Base-by-base conservation (phyloP, 2,329 filamentous ascomycete genomes). In the Dothistroma pini region DNA sequence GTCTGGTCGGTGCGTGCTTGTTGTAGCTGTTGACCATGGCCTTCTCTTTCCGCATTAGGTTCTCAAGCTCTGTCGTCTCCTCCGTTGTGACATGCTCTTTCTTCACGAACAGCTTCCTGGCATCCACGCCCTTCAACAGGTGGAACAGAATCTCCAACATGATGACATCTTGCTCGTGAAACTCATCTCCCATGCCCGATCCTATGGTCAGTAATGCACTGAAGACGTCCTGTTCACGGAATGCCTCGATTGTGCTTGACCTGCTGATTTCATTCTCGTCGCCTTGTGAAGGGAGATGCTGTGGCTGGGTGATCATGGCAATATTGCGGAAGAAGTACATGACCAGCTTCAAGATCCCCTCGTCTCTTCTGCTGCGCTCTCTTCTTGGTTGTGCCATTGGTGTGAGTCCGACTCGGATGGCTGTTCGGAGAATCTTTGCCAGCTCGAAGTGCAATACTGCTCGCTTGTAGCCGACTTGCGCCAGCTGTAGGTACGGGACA, bases 171-270 rank as follows among this genome's bases (percentile, higher is more conserved):
- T 97, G 91, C 16, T 87, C 86, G 63, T 89, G 87, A 74, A 97
- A 99, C 69, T 97, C 93, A 47, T 97, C 92, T 35, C 90, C 91
- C 80, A 97, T 93, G 64, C 93, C 96, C 1, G 93, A 97, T 12
- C 91, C 89, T 53, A 99, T 80, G 0, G 92, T 96, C 56, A 97
- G 79, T 22, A 99, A 77, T 2, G 96, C 82, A 57, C 91, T 86
- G 69, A 97, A 90, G 22, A 96, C 90, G 74, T 97, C 93, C 75
- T 99, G 95, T 66, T 89, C 87, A 41, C 93, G 86, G 70, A 97
- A 96, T 1, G 90, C 89, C 69, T 96, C 90, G 63, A 97, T 93
- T 0, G 91, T 90, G 9, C 90, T 86, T 2, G 92, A 96, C 62
- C 93, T 86, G 6, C 92, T 96, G 34, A 96, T 87, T 70, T 96